A percentile compares a stretch with the other conserved stretches of the same genome.
phyloP scores from a whole-genome alignment of 108 stramenopile species.

The Pseudonitzschia multiseries region DNA sequence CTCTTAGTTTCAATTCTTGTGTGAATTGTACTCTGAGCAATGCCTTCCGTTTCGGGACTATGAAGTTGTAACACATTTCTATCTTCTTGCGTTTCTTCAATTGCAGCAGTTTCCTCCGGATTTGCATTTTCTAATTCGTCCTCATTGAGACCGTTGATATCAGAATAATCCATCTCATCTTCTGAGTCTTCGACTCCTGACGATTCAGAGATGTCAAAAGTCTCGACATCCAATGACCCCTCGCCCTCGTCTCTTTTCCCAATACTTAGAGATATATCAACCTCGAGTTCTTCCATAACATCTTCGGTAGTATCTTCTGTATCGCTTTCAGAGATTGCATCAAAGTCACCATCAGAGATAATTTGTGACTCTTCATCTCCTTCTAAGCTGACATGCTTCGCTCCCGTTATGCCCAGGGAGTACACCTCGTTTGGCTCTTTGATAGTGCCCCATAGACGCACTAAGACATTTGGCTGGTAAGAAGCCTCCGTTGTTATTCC shows the following conservation, averaged over 20 bases:
- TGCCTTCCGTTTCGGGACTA: not conserved
- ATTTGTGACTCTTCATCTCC: too few relatives aligned
- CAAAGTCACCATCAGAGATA: not conserved
- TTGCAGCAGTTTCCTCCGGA: not conserved
- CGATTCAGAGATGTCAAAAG: conserved; percentile 11
- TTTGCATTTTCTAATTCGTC: not conserved
- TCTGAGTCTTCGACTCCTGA: conserved; percentile 1
- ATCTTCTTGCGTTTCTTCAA: not conserved
- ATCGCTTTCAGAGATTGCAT: not conserved
- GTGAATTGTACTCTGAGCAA: not conserved
- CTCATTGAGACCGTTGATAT: not conserved
- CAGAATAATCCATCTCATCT: not conserved
- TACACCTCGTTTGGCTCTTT: conserved; percentile 1
- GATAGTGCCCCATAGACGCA: conserved; percentile 4
- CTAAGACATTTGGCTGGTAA: not conserved
- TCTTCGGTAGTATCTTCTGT: not conserved
- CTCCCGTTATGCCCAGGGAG: not conserved
- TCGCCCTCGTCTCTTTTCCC: not conserved
- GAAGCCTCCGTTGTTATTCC: not conserved
- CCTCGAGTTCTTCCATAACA: conserved; percentile 2
- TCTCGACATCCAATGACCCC: not conserved
- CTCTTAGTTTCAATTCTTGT: not conserved
- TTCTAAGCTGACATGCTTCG: too few relatives aligned
- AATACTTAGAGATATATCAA: conserved; percentile 7
- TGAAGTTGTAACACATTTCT: conserved; percentile 14